Conservation (phyloP, 495 filamentous ascomycete genomes). For the Aspergillus nidulans region DNA sequence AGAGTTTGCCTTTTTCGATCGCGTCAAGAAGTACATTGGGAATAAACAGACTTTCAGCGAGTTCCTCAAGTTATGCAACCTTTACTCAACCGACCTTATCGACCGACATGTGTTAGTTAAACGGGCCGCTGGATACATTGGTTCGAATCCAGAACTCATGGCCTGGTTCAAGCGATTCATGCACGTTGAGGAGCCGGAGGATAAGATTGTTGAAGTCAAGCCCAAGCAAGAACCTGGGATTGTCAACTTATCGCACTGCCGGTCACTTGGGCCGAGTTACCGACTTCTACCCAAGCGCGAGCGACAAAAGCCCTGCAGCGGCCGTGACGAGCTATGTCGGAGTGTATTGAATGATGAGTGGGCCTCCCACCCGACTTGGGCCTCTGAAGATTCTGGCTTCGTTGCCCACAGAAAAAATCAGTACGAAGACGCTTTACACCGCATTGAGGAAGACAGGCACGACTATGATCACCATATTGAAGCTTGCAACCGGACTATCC, state of each 20-base stretch:
- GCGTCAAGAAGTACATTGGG: constrained; percentile 90
- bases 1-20: constrained; percentile 89
- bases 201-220: constrained; percentile 74
- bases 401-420: constrained; percentile 96
- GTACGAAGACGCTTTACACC: constrained; percentile 86
- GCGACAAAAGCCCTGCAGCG: constrained; percentile 80
- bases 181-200: constrained; percentile 59
- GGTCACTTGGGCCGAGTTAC: constrained; percentile 91
- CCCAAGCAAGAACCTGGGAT: constrained; percentile 66
- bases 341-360: constrained; percentile 94
- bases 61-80: constrained; percentile 91
- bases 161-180: constrained; percentile 80
- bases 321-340: constrained; percentile 88
- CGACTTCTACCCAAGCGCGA: constrained; percentile 85
- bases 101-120: constrained; percentile 73
- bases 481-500: constrained; percentile 85
- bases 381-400: constrained; percentile 96
- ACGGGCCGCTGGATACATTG: constrained; percentile 81
- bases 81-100: constrained; percentile 88
- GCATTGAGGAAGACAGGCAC: constrained; percentile 96
- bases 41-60: constrained; percentile 91
- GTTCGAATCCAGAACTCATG: constrained; percentile 80
- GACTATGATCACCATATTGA: constrained; percentile 99
- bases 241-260: constrained; percentile 88
- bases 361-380: constrained; percentile 99